Base-by-base conservation (phyloP, 2,329 filamentous ascomycete species). In the Rutstroemia sydowiana region DNA sequence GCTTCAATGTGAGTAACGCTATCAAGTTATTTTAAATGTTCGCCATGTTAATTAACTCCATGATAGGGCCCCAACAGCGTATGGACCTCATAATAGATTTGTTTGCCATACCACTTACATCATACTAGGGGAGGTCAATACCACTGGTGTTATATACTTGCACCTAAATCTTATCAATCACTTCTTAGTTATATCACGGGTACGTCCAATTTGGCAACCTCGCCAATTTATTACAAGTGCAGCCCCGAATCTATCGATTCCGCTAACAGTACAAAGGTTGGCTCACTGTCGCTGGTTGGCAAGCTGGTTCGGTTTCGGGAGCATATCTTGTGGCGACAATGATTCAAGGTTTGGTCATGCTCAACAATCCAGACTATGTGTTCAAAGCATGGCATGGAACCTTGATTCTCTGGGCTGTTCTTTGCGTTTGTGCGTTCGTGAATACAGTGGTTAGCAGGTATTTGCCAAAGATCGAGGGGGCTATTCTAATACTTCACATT, bases 61-160 rank as follows among this genome's bases (percentile, higher is more conserved):
- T 8, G 23, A 26, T n/a, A 37, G 34, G 34, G 34, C 34, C 3
- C 34, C 34, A n/a, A 37, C 34, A n/a, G 34, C 34, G 34, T 37
- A 37, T 16, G 34, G n/a, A 7, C 6, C 18, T 7, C 34, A 18
- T 37, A 3, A 7, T n/a, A 4, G 8, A 26, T 26, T 26, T 8
- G 8, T 26, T 8, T 26, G 23, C 34, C 34, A 37, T 37, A 37
- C 34, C 13, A 23, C 20, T 20, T 20, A 26, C 30, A 13, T 23
- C 5, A 5, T n/a, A n/a, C 10, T 8, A 47, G 16, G 3, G 77
- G 77, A 14, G 77, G 78, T 3, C 76, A 81, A 57, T 80, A 79
- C 53, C 75, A 77, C 57, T 79, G 75, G 76, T 75, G 78, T 1
- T 75, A 71, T 1, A 74, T 77, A 44, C 75, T 78, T 52, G 71